Percentiles rank a stretch among this genome's conserved stretches.
phyloP scores from a whole-genome alignment of 202 grass and related monocot species.

The Hordeum pubiflorum region DNA sequence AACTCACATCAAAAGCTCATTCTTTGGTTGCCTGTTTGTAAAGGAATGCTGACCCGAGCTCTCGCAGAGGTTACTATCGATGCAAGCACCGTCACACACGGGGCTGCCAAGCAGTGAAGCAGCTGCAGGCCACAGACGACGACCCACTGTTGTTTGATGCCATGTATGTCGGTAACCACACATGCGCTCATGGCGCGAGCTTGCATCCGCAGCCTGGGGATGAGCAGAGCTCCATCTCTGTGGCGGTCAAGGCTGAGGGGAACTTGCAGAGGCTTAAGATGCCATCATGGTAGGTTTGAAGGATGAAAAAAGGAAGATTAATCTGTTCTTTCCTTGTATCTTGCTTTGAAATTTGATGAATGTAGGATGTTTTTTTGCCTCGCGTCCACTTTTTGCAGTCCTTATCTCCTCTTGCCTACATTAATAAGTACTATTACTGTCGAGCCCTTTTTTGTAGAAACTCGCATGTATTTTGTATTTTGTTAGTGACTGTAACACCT shows the following conservation, averaged over 20 bases:
- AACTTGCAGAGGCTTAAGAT: neutral
- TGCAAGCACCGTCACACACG: constrained; percentile 30
- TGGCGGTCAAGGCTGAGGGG: neutral
- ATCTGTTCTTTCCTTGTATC: neutral
- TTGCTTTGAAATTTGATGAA: neutral
- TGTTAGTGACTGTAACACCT: too few species aligned
- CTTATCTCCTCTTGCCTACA: neutral
- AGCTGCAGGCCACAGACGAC: constrained; percentile 35
- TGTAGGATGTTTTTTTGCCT: neutral
- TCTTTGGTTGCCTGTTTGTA: neutral
- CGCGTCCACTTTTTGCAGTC: neutral
- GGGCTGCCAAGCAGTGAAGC: constrained; percentile 36
- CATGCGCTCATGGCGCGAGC: constrained; percentile 15
- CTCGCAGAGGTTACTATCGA: constrained; percentile 41
- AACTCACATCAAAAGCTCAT: neutral
- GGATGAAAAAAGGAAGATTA: neutral
- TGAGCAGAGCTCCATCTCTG: neutral
- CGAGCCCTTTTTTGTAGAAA: neutral
- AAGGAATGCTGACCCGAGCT: neutral
- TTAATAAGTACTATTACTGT: neutral
- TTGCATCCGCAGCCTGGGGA: neutral
- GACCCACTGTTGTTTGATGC: constrained; percentile 27
- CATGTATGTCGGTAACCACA: constrained; percentile 33
- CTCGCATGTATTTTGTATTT: neutral
- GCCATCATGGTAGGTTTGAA: neutral